Conservation (phyloP, 2,329 filamentous ascomycete genomes). For the Emydomyces testavorans region DNA sequence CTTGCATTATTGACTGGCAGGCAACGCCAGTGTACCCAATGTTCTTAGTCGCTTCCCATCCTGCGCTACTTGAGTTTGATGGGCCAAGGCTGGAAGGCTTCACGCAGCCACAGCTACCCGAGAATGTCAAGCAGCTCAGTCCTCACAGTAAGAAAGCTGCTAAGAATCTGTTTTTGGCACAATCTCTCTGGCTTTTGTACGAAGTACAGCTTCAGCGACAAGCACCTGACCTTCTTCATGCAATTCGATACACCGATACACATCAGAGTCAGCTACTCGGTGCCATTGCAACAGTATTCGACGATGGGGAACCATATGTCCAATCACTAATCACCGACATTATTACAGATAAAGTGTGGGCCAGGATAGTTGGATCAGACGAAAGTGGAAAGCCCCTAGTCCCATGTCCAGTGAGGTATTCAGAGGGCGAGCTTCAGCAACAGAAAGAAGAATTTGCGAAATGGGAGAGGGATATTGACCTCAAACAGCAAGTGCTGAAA, state of each 20-base stretch:
- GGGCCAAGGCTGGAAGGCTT: conserved; percentile 17
- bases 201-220: background rate
- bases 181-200: conserved; percentile 20
- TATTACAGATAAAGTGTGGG: background rate
- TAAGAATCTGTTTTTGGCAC: conserved; percentile 17
- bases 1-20: conserved; percentile 22
- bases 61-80: conserved; percentile 19
- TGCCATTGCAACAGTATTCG: background rate
- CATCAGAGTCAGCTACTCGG: background rate
- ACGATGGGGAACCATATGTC: background rate
- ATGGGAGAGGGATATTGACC: conserved; percentile 16
- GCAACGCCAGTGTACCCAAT: conserved; percentile 15
- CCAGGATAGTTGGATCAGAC: background rate
- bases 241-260: background rate
- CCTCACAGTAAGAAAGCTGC: conserved; percentile 13
- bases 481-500: conserved; percentile 15
- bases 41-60: conserved; percentile 17
- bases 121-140: conserved; percentile 17
- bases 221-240: background rate
- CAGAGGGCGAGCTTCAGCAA: conserved; percentile 11
- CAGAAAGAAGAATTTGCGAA: conserved; percentile 14
- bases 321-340: background rate
- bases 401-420: conserved; percentile 16
- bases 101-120: conserved; percentile 14
- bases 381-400: conserved; percentile 9